Conservation (phyloP, 352 stramenopile species). For the Aphanomyces astaci region DNA sequence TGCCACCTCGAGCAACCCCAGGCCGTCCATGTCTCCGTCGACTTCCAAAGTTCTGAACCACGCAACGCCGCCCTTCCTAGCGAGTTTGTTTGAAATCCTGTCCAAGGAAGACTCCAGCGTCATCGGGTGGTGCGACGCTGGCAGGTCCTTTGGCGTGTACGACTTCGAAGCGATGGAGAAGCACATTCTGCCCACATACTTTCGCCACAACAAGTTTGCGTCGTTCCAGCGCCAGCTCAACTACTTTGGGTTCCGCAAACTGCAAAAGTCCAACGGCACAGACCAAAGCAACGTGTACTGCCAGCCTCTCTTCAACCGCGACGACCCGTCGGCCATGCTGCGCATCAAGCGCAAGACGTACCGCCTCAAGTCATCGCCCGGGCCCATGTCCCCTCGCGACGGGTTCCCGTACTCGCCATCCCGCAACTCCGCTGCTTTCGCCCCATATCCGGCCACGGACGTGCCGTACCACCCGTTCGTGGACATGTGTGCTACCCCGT, state of each 20-base stretch:
- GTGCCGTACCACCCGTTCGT: no score
- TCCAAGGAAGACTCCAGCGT: conserved; percentile 42
- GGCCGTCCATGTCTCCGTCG: neutral
- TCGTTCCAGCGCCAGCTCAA: conserved; percentile 71
- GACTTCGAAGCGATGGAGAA: conserved; percentile 45
- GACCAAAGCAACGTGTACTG: conserved; percentile 56
- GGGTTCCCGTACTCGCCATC: neutral
- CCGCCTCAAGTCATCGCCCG: conserved; percentile 4
- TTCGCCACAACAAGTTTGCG: conserved; percentile 72
- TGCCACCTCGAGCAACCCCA: neutral
- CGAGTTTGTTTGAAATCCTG: conserved; percentile 58
- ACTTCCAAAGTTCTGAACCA: conserved; percentile 3
- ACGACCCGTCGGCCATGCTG: conserved; percentile 56
- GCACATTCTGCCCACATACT: conserved; percentile 58
- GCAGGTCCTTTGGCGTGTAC: conserved; percentile 59
- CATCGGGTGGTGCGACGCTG: conserved; percentile 57
- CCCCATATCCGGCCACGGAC: neutral
- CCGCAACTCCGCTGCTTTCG: neutral
- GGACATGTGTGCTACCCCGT: no score
- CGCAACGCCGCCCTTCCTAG: conserved; percentile 51
- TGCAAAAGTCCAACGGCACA: conserved; percentile 40
- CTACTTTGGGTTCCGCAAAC: conserved; percentile 78
- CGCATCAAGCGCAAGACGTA: conserved; percentile 55
- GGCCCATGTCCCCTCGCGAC: neutral
- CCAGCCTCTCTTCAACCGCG: conserved; percentile 51